These are phyloP conservation scores for Desmodesmus armatus DNA, from an alignment of 139 green algal genomes.

Conservation along the genomic window DNA sequence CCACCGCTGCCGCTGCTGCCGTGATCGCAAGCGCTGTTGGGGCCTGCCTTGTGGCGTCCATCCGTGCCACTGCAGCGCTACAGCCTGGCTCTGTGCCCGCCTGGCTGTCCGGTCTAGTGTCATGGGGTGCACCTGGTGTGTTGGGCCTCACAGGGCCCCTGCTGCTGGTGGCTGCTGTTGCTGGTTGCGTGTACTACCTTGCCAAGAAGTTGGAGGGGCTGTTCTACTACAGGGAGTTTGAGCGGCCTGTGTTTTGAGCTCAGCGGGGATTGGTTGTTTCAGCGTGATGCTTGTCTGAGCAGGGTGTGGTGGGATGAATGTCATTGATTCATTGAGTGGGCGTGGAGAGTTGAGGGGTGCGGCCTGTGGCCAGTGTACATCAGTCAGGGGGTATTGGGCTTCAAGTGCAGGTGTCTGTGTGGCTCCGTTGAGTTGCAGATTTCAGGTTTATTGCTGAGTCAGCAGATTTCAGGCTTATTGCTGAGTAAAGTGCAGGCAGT, in stretches of 20 bases:
- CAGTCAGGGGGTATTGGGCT: background rate
- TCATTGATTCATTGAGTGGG: background rate
- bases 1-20: background rate
- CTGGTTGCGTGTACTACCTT: background rate
- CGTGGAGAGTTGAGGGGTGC: too few relatives aligned
- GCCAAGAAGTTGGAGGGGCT: slow-evolving; percentile 19
- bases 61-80: background rate
- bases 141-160: slow-evolving; percentile 4
- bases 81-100: background rate
- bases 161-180: slow-evolving; percentile 18
- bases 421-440: background rate
- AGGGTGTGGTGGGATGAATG: background rate
- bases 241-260: slow-evolving; percentile 16
- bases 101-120: background rate
- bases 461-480: too few relatives aligned
- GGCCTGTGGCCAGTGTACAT: too few relatives aligned
- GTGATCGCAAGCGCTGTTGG: background rate
- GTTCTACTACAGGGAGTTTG: slow-evolving; percentile 30
- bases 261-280: background rate
- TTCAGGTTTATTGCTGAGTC: too few relatives aligned
- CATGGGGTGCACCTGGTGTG: background rate
- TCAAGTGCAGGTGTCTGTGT: background rate
- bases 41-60: background rate
- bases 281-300: background rate
- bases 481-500: too few relatives aligned